Evolutionary conservation across 1,139 yeast genomes (phyloP).

Genomic region (Candida neerlandica): DNA sequence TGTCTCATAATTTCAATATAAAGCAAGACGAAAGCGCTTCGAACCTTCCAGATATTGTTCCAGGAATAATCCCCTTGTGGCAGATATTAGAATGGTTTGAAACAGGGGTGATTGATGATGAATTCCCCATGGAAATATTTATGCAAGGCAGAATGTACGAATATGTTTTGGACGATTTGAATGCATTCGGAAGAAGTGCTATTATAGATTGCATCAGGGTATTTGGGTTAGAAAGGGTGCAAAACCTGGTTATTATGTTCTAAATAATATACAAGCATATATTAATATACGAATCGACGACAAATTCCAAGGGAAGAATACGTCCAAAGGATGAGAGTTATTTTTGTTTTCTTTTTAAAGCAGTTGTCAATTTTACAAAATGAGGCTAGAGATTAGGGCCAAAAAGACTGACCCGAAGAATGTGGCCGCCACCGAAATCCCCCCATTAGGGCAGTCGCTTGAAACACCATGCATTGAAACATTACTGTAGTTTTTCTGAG

Average conservation of each 20-base stretch:
- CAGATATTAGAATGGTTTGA: constrained; percentile 40
- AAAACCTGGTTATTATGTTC: constrained; percentile 21
- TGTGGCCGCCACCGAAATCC: constrained; percentile 3
- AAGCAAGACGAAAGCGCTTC: background rate
- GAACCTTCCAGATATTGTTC: constrained; percentile 46
- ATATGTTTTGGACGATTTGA: constrained; percentile 23
- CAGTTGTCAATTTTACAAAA: constrained; percentile 5
- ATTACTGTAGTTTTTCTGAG: constrained; percentile 12
- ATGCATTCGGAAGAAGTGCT: constrained; percentile 24
- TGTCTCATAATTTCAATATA: constrained; percentile 18
- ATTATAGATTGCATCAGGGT: constrained; percentile 44
- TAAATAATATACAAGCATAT: constrained; percentile 4
- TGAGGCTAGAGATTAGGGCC: constrained; percentile 9
- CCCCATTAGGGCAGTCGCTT: constrained; percentile 14
- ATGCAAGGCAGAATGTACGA: constrained; percentile 16
- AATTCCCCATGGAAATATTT: constrained; percentile 21
- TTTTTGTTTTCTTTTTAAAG: background rate
- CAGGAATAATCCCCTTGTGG: constrained; percentile 53
- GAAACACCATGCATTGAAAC: constrained; percentile 14
- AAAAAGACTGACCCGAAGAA: constrained; percentile 10
- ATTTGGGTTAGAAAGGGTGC: constrained; percentile 36
- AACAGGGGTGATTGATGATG: constrained; percentile 20
- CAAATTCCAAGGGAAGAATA: constrained; percentile 16
- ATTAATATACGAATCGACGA: background rate
- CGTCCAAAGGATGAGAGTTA: constrained; percentile 16